phyloP scores from a whole-genome alignment of 495 filamentous ascomycete genomes.

The Annulohypoxylon bovei region DNA sequence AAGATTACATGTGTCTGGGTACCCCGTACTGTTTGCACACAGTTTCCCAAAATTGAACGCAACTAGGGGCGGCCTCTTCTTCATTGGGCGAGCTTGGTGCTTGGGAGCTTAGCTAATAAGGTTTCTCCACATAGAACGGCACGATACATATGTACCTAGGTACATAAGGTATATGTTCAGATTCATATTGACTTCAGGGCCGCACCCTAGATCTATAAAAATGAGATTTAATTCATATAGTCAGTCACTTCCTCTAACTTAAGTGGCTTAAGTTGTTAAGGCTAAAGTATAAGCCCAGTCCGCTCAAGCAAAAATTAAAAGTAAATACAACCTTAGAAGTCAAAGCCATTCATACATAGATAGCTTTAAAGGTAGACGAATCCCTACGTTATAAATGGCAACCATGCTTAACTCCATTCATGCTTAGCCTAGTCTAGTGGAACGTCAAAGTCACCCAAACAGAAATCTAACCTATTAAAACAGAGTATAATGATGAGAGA shows the following conservation, averaged over 20 bases:
- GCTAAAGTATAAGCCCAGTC: background rate
- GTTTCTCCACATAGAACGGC: background rate
- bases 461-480: background rate
- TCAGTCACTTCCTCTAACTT: no score
- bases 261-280: no score
- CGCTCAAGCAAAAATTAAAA: background rate
- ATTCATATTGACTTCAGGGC: background rate
- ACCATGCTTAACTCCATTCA: background rate
- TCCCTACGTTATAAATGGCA: background rate
- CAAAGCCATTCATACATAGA: no score
- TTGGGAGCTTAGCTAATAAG: slow-evolving; percentile 21
- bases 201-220: no score
- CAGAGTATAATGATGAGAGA: background rate
- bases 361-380: background rate
- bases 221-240: no score
- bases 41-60: slow-evolving; percentile 29
- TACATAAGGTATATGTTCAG: background rate
- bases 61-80: slow-evolving; percentile 23
- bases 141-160: background rate
- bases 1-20: background rate
- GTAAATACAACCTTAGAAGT: background rate
- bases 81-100: slow-evolving; percentile 12
- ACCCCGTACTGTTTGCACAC: slow-evolving; percentile 19
- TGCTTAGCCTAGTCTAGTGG: background rate
- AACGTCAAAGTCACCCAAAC: background rate